These are phyloP conservation scores for Ottelia alismoides DNA, from an alignment of 106 monocot genomes.

Conservation along the genomic window DNA sequence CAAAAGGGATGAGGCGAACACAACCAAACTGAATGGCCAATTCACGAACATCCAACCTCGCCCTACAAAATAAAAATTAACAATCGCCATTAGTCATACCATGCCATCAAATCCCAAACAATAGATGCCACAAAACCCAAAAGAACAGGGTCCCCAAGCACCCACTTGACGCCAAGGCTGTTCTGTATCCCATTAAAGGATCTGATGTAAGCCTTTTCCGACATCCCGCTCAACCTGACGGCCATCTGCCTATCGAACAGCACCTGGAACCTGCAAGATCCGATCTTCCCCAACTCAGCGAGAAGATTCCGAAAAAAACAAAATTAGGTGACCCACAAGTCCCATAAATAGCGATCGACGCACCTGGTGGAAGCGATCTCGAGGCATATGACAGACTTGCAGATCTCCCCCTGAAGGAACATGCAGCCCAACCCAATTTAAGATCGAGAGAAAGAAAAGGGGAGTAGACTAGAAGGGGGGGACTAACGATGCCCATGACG, in stretches of 20 bases:
- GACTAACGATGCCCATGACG: constrained; percentile 66
- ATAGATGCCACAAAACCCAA: too few relatives aligned
- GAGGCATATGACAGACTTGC: constrained; percentile 78
- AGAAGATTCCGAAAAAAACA: too few relatives aligned
- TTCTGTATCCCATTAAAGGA: constrained; percentile 87
- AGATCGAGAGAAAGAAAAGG: neutral
- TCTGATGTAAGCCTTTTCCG: constrained; percentile 88
- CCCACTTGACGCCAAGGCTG: constrained; percentile 75
- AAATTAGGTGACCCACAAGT: too few relatives aligned
- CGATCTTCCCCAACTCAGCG: too few relatives aligned
- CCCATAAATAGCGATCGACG: too few relatives aligned
- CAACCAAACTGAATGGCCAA: constrained; percentile 82
- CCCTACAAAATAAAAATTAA: constrained; percentile 20
- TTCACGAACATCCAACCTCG: constrained; percentile 56
- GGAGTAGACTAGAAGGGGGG: neutral
- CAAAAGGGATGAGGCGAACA: constrained; percentile 70
- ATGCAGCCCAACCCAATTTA: too few relatives aligned
- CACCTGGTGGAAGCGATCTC: constrained; percentile 78
- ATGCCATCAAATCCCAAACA: too few relatives aligned
- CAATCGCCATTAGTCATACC: too few relatives aligned
- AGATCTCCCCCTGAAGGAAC: constrained; percentile 67
- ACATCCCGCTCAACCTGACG: constrained; percentile 79
- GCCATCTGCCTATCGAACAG: constrained; percentile 66
- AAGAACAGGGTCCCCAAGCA: too few relatives aligned
- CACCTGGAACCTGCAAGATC: constrained; percentile 48